A percentile compares a stretch with the other conserved stretches of the same genome.
phyloP scores from a whole-genome alignment of 1,284 basidiomycete species.

The Sphagnurus paluster region DNA sequence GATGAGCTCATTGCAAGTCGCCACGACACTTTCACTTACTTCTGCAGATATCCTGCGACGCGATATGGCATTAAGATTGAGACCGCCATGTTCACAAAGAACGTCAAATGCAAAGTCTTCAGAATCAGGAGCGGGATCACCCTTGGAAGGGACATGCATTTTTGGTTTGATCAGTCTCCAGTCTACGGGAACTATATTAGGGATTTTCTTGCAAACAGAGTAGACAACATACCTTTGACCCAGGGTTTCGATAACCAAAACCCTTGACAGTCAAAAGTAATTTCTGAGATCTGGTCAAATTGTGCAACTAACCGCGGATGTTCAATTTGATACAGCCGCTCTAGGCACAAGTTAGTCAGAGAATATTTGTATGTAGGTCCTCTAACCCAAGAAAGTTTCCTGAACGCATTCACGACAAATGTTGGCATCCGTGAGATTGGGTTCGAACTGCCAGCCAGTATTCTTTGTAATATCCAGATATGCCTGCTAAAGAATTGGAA shows the following conservation, averaged over 20 bases:
- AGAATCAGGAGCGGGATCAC: conserved; percentile 67
- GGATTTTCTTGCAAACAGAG: conserved; percentile 1
- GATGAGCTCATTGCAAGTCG: neutral
- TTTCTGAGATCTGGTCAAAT: conserved; percentile 53
- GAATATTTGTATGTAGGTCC: neutral
- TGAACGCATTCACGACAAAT: conserved; percentile 66
- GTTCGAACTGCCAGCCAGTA: conserved; percentile 49
- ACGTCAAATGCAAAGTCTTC: conserved; percentile 58
- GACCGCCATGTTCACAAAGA: conserved; percentile 63
- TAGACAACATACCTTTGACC: conserved; percentile 58
- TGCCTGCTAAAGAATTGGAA: conserved; percentile 39
- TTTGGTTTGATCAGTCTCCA: conserved; percentile 71
- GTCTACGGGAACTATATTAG: conserved; percentile 45
- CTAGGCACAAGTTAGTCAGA: conserved; percentile 37
- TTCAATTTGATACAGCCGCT: conserved; percentile 63
- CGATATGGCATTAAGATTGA: conserved; percentile 52
- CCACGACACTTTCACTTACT: conserved; percentile 34
- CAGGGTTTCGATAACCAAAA: conserved; percentile 79
- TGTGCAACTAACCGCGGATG: conserved; percentile 60
- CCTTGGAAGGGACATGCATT: conserved; percentile 59
- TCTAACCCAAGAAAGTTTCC: conserved; percentile 57
- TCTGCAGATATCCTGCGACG: conserved; percentile 61
- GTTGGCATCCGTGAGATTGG: conserved; percentile 44
- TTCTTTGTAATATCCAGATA: conserved; percentile 45
- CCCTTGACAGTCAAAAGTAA: conserved; percentile 43